Evolutionary conservation across 2,329 filamentous ascomycete species (phyloP).

Genomic region (Graphium sp.): DNA sequence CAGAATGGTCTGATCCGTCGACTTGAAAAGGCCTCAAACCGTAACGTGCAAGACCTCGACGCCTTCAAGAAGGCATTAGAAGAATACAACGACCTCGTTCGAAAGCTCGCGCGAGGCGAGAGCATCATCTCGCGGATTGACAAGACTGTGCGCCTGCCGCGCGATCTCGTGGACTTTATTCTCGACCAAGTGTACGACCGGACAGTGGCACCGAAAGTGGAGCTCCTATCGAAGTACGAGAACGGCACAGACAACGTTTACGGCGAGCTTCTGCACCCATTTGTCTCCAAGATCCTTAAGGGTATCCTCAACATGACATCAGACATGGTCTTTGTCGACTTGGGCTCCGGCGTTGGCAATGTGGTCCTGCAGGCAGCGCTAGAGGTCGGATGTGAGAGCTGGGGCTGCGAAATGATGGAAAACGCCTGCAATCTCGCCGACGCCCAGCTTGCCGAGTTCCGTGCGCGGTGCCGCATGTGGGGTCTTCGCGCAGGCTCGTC

Average conservation of each 20-base stretch:
- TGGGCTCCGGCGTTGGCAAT: conserved; percentile 92
- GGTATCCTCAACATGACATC: conserved; percentile 63
- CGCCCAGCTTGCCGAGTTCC: conserved; percentile 68
- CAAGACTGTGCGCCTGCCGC: conserved; percentile 48
- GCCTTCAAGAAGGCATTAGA: conserved; percentile 59
- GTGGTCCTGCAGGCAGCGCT: conserved; percentile 88
- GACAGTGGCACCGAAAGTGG: conserved; percentile 78
- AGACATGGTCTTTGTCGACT: conserved; percentile 76
- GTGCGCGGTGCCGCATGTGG: conserved; percentile 76
- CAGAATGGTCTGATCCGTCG: conserved; percentile 59
- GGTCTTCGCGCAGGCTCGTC: conserved; percentile 66
- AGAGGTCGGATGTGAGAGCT: conserved; percentile 84
- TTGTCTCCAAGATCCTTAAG: conserved; percentile 68
- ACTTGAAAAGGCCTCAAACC: conserved; percentile 56
- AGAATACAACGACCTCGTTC: conserved; percentile 61
- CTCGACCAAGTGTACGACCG: conserved; percentile 80
- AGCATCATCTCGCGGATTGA: conserved; percentile 58
- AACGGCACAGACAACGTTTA: conserved; percentile 90
- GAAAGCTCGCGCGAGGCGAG: conserved; percentile 48
- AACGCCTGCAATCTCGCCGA: conserved; percentile 74
- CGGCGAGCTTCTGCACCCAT: conserved; percentile 75
- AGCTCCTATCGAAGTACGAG: conserved; percentile 69
- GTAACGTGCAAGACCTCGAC: conserved; percentile 42
- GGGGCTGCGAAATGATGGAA: conserved; percentile 92
- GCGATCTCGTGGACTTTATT: conserved; percentile 63